phyloP scores from a whole-genome alignment of 331 rosid species.

The Erythrophleum ivorense region DNA sequence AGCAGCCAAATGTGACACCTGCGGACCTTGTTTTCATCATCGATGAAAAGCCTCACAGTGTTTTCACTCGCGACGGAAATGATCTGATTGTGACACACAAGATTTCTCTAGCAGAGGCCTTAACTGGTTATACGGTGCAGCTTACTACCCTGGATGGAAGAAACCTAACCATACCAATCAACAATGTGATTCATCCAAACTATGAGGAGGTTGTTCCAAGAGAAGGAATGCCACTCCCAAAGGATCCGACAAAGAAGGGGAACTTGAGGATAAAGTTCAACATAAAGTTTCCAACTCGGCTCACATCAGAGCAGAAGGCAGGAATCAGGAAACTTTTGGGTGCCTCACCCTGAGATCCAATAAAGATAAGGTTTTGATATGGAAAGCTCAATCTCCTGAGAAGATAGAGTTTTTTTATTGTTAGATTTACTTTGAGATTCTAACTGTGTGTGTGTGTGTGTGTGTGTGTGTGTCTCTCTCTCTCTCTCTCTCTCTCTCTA shows the following conservation, averaged over 20 bases:
- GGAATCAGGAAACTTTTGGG: constrained; percentile 64
- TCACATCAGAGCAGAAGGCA: constrained; percentile 65
- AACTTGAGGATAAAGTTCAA: constrained; percentile 70
- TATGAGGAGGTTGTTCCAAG: constrained; percentile 67
- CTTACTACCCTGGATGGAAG: constrained; percentile 74
- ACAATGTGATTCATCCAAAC: constrained; percentile 61
- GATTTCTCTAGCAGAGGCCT: constrained; percentile 65
- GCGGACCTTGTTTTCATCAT: constrained; percentile 68
- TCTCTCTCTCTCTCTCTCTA: too few species aligned
- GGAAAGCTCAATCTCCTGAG: not conserved
- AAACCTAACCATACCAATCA: constrained; percentile 55
- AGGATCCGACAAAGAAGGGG: constrained; percentile 75
- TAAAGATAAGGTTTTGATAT: not conserved
- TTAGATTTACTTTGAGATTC: not conserved
- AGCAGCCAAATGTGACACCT: constrained; percentile 51
- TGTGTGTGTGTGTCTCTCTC: too few species aligned
- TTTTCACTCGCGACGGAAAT: constrained; percentile 66
- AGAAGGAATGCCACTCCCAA: constrained; percentile 77
- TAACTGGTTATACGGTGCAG: constrained; percentile 63
- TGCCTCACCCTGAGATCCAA: constrained; percentile 32
- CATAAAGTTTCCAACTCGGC: constrained; percentile 62
- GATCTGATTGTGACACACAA: constrained; percentile 61
- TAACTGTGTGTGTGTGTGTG: not conserved
- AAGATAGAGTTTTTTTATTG: not conserved
- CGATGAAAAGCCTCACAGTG: constrained; percentile 64